Conservation (phyloP, 2,329 filamentous ascomycete genomes). For the Penicillium hordei region DNA sequence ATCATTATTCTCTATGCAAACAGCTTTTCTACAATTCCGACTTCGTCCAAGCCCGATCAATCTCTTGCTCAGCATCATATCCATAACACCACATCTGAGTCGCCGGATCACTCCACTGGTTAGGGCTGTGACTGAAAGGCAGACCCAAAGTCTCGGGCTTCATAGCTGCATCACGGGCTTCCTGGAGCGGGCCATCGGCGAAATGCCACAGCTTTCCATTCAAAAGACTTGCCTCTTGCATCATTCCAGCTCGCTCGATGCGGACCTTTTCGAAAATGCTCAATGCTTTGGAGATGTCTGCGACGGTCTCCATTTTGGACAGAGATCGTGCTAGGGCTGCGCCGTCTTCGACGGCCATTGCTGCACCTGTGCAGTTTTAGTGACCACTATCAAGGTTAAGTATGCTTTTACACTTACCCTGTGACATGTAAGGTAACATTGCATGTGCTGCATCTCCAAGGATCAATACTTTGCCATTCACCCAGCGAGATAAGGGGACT, state of each 20-base stretch:
- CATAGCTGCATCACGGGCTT: slow-evolving; percentile 47
- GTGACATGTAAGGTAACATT: slow-evolving; percentile 49
- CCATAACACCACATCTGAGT: slow-evolving; percentile 52
- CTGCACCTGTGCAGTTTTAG: slow-evolving; percentile 33
- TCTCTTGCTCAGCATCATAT: slow-evolving; percentile 47
- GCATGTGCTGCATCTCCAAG: slow-evolving; percentile 48
- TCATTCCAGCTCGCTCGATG: slow-evolving; percentile 36
- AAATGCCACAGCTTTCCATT: slow-evolving; percentile 54
- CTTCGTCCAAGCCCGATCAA: slow-evolving; percentile 33
- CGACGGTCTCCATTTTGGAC: slow-evolving; percentile 23
- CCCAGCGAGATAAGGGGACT: slow-evolving; percentile 10
- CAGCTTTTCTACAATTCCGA: background rate
- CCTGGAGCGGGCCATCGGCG: slow-evolving; percentile 44
- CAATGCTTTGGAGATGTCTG: slow-evolving; percentile 36
- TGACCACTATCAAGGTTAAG: background rate
- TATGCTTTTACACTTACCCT: slow-evolving; percentile 17
- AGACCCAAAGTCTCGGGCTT: slow-evolving; percentile 41
- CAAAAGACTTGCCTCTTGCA: slow-evolving; percentile 48
- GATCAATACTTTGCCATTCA: slow-evolving; percentile 36
- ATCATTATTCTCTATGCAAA: background rate
- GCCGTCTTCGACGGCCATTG: slow-evolving; percentile 48
- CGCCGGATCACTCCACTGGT: slow-evolving; percentile 52
- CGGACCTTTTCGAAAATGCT: slow-evolving; percentile 41
- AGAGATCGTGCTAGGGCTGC: slow-evolving; percentile 40
- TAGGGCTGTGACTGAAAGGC: slow-evolving; percentile 43